Conservation (phyloP, 2,329 filamentous ascomycete genomes). For the Gyromitra esculenta region DNA sequence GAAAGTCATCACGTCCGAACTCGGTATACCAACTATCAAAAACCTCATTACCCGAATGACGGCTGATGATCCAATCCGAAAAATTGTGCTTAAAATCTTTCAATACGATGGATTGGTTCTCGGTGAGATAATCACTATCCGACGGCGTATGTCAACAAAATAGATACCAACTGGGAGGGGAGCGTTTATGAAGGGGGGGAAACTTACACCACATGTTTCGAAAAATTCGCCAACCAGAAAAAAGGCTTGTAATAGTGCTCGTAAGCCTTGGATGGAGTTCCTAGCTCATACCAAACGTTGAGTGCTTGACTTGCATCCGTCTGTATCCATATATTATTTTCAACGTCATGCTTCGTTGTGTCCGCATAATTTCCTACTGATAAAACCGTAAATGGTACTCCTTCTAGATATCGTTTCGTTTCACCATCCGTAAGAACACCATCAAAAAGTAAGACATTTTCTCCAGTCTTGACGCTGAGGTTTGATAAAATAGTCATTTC, state of each 20-base stretch:
- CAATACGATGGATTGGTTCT: conserved; percentile 63
- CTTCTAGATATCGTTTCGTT: conserved; percentile 65
- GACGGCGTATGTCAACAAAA: conserved; percentile 53
- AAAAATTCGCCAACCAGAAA: conserved; percentile 75
- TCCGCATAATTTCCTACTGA: conserved; percentile 74
- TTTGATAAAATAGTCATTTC: conserved; percentile 47
- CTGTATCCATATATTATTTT: conserved; percentile 71
- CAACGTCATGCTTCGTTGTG: conserved; percentile 63
- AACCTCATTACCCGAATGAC: conserved; percentile 56
- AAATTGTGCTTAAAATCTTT: conserved; percentile 70
- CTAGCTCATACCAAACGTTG: conserved; percentile 72
- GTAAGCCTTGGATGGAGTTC: conserved; percentile 70
- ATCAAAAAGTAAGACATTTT: conserved; percentile 64
- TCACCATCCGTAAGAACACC: conserved; percentile 67
- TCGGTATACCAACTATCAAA: conserved; percentile 69
- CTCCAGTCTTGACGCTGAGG: conserved; percentile 42
- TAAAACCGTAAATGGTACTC: conserved; percentile 68
- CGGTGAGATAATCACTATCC: conserved; percentile 53
- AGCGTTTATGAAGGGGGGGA: background rate
- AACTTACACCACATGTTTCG: conserved; percentile 69
- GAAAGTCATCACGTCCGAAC: conserved; percentile 69
- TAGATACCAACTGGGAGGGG: conserved; percentile 42
- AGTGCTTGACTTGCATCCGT: conserved; percentile 61
- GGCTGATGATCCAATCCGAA: conserved; percentile 65
- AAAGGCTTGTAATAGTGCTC: conserved; percentile 71